Percentiles rank a stretch among this genome's conserved stretches.
Conservation (phyloP, 2,329 filamentous ascomycete genomes). For the Penicillium psychrosexuale region DNA sequence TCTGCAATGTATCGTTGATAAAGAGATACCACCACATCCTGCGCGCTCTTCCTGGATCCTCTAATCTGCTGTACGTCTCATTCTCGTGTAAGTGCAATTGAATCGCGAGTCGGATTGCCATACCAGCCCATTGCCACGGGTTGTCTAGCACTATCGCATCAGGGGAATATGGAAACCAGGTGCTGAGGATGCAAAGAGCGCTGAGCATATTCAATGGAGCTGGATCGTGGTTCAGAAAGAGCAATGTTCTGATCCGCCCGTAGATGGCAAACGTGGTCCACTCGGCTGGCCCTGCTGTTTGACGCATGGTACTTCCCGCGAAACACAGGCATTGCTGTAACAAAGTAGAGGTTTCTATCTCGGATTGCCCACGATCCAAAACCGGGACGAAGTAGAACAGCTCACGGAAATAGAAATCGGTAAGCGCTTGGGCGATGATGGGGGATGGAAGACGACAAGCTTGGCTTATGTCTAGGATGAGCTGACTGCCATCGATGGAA, state of each 20-base stretch:
- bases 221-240: constrained; percentile 6
- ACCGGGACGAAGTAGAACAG: constrained; percentile 4
- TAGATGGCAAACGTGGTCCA: constrained; percentile 10
- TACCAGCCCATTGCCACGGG: constrained; percentile 14
- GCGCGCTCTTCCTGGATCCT: neutral
- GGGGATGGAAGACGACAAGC: neutral
- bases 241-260: constrained; percentile 9
- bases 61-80: constrained; percentile 1
- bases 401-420: constrained; percentile 10
- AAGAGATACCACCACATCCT: constrained; percentile 15
- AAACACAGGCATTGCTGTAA: constrained; percentile 10
- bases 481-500: neutral
- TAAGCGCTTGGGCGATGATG: neutral
- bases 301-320: constrained; percentile 12
- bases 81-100: constrained; percentile 9
- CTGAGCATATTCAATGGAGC: constrained; percentile 4
- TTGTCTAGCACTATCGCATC: constrained; percentile 7
- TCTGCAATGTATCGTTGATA: constrained; percentile 12
- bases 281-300: constrained; percentile 2
- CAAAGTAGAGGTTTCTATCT: neutral
- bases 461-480: constrained; percentile 1
- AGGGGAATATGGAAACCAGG: constrained; percentile 7
- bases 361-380: neutral
- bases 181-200: constrained; percentile 5
- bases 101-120: constrained; percentile 10